phyloP scores from a whole-genome alignment of 2,329 filamentous ascomycete genomes.

The Beauveria rudraprayagi region DNA sequence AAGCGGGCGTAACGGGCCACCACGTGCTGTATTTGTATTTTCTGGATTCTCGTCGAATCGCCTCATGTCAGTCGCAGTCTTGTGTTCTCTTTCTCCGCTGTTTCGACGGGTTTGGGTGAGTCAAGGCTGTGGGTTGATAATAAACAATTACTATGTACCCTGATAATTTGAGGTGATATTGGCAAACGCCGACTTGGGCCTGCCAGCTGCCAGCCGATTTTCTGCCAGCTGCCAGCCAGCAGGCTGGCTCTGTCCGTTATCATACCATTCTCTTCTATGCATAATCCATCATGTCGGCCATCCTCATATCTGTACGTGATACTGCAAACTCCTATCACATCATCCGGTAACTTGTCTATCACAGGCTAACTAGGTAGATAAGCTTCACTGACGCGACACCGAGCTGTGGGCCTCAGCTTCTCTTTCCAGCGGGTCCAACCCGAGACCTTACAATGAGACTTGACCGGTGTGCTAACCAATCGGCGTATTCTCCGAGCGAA shows the following conservation, averaged over 20 bases:
- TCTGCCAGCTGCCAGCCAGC: not conserved
- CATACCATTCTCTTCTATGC: not conserved
- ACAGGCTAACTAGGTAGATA: slow-evolving; percentile 1
- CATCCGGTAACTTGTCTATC: not conserved
- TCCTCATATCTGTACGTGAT: not conserved
- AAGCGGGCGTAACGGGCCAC: not conserved
- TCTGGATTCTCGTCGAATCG: not conserved
- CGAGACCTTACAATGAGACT: not conserved
- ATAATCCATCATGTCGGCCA: not conserved
- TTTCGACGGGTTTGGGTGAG: not conserved
- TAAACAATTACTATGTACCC: not conserved
- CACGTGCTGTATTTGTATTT: not conserved
- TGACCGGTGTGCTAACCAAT: too few species aligned
- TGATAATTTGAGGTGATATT: not conserved
- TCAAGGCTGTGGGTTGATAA: not conserved
- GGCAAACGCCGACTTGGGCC: slow-evolving; percentile 1
- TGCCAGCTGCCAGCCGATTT: not conserved
- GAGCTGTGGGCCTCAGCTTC: not conserved
- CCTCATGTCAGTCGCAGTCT: not conserved
- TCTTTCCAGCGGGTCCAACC: not conserved
- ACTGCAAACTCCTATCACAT: not conserved
- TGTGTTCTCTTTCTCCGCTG: not conserved
- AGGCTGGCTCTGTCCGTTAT: not conserved
- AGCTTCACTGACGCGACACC: not conserved
- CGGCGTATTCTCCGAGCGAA: too few species aligned